These are phyloP conservation scores for Diddensiella santjacobensis DNA, from an alignment of 805 yeast genomes.

Conservation along the genomic window DNA sequence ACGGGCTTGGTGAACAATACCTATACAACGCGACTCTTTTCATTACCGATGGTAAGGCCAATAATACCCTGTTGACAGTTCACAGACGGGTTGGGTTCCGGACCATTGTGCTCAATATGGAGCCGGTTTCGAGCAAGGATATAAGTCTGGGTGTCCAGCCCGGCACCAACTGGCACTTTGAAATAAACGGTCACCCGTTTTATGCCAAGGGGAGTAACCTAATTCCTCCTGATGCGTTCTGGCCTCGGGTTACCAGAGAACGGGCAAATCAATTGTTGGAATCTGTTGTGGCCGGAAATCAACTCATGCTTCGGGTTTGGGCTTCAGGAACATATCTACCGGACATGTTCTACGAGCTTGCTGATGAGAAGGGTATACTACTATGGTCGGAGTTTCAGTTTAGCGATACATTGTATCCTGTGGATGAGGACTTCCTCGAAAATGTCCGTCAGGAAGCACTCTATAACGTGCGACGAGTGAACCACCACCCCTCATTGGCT, in stretches of 20 bases:
- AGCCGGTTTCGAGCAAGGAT: slow-evolving; percentile 9
- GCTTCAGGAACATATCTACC: slow-evolving; percentile 47
- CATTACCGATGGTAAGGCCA: no score
- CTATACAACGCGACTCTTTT: no score
- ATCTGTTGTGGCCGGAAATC: slow-evolving; percentile 38
- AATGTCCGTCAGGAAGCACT: slow-evolving; percentile 37
- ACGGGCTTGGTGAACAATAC: slow-evolving; percentile 7
- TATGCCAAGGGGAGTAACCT: slow-evolving; percentile 43
- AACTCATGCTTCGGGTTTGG: slow-evolving; percentile 46
- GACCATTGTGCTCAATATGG: background rate
- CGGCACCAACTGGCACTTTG: slow-evolving; percentile 25
- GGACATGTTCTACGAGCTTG: slow-evolving; percentile 40
- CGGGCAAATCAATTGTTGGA: slow-evolving; percentile 37
- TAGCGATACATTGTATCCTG: slow-evolving; percentile 53
- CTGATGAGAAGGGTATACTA: slow-evolving; percentile 42
- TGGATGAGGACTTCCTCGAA: slow-evolving; percentile 34
- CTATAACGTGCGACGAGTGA: slow-evolving; percentile 39
- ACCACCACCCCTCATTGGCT: slow-evolving; percentile 40
- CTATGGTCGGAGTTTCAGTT: slow-evolving; percentile 56
- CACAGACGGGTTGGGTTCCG: no score
- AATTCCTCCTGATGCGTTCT: slow-evolving; percentile 45
- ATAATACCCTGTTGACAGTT: no score
- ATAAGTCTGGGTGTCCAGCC: background rate
- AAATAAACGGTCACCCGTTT: slow-evolving; percentile 38
- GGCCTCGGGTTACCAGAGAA: slow-evolving; percentile 31